phyloP scores from a whole-genome alignment of 129 eudicot species.

The Pittosporum tobira region DNA sequence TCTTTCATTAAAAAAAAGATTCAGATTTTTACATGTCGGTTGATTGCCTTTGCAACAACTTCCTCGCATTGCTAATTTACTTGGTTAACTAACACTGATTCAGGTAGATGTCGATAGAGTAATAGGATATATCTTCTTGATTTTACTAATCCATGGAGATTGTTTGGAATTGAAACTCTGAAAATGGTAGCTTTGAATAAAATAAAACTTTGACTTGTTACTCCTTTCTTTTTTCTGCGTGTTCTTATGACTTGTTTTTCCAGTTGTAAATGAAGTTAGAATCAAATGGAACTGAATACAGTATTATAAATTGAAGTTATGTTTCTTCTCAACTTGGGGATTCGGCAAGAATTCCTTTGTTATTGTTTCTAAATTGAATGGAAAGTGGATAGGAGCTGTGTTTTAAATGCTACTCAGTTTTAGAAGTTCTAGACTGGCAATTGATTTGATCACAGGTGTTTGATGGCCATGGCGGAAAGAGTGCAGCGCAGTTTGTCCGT shows the following conservation, averaged over 20 bases:
- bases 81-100: not conserved
- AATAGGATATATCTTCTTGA: not conserved
- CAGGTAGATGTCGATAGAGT: not conserved
- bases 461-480: conserved; percentile 95
- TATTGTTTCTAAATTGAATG: not conserved
- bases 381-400: not conserved
- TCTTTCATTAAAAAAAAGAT: not conserved
- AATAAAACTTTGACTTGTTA: too few species aligned
- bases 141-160: not conserved
- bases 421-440: conserved; percentile 7
- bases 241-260: too few species aligned
- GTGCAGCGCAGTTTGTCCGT: conserved; percentile 82
- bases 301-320: too few species aligned
- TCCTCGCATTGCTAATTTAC: not conserved
- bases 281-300: too few species aligned
- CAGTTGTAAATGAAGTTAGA: too few species aligned
- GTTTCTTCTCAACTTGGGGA: too few species aligned
- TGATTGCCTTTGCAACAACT: not conserved
- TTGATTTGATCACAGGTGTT: conserved; percentile 53
- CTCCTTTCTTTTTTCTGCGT: too few species aligned
- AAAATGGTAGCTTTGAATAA: too few species aligned
- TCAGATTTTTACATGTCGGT: not conserved
- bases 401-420: not conserved
- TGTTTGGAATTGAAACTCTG: too few species aligned
- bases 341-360: too few species aligned